Base-by-base conservation (phyloP, 1,284 basidiomycete genomes). In the Mycosarcoma mackinlayi region DNA sequence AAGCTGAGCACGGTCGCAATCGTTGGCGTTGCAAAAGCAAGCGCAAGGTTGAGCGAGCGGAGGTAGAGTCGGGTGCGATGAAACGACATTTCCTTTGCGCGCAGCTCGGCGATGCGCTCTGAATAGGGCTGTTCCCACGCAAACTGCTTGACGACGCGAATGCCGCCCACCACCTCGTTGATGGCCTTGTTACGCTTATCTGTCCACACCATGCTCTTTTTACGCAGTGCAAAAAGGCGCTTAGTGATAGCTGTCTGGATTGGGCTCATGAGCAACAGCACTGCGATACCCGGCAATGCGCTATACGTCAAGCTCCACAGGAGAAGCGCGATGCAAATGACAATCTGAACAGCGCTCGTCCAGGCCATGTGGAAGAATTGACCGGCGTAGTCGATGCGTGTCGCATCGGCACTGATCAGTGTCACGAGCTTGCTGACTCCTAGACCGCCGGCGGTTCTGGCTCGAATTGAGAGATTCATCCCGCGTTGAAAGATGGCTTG, bases 351-450 rank as follows among this genome's bases (percentile, higher is more conserved):
- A 0, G 55, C 41, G 42, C 57, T 52, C 10, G 70, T 73, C 69
- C 69, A 74, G 8, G 45, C 64, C 64, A 72, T 68, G 33, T 73
- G 72, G 38, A 68, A 67, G 40, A 62, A 71, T n/a, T 52, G 50
- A 44, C 64, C 56, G 14, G 40, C 41, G 27, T 73, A 73, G 54
- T 74, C 72, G 41, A 74, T 73, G 9, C 72, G 48, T 3, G 50
- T 50, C 21, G 45, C 64, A 30, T 74, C 72, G 24, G 89, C 86
- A 4, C 87, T 88, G 23, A 90, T 89, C 86, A 90, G 88, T 0
- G 89, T 90, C 7, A 88, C 90, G 52, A 91, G 88, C 76, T 91
- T 86, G 2, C 89, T 89, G 19, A 87, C 87, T 30, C 85, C 87
- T 64, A 69, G 54, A 16, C 69, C 68, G 23, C 51, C 51, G 1